Conservation (phyloP, 2,329 filamentous ascomycete species). For the Cladosporium sp. region DNA sequence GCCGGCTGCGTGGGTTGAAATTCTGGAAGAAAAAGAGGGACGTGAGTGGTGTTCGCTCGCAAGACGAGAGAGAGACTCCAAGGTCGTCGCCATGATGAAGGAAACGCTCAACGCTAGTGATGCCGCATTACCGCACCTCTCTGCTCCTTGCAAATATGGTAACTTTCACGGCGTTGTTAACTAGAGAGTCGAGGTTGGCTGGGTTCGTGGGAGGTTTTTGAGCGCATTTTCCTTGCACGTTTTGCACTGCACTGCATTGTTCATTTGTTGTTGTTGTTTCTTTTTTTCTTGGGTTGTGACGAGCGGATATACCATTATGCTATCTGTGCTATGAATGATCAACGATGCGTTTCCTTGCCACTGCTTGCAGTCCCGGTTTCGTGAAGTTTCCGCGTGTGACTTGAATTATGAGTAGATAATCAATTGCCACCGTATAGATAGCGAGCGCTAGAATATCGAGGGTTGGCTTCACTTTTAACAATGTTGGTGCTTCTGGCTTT, state of each 20-base stretch:
- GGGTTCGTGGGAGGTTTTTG: not conserved
- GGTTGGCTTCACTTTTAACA: no score
- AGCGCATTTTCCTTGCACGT: not conserved
- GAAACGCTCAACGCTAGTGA: not conserved
- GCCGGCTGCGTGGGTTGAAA: conserved; percentile 37
- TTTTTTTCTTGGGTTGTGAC: conserved; percentile 12
- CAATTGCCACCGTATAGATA: not conserved
- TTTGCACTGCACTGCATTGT: conserved; percentile 2
- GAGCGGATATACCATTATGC: conserved; percentile 20
- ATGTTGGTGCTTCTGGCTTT: not conserved
- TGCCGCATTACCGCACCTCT: not conserved
- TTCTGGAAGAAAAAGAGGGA: conserved; percentile 40
- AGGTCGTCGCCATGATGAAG: conserved; percentile 7
- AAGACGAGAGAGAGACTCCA: not conserved
- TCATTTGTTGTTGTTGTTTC: not conserved
- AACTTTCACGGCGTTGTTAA: not conserved
- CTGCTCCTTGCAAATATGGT: conserved; percentile 2
- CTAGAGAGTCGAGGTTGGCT: not conserved
- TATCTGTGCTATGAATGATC: conserved; percentile 19
- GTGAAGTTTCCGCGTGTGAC: not conserved
- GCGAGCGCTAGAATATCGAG: not conserved
- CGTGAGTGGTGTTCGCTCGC: conserved; percentile 3
- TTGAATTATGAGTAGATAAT: not conserved
- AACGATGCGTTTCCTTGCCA: conserved; percentile 12
- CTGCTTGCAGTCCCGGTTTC: not conserved